phyloP scores from a whole-genome alignment of 441 rosid genomes.

The Geranium incanum region DNA sequence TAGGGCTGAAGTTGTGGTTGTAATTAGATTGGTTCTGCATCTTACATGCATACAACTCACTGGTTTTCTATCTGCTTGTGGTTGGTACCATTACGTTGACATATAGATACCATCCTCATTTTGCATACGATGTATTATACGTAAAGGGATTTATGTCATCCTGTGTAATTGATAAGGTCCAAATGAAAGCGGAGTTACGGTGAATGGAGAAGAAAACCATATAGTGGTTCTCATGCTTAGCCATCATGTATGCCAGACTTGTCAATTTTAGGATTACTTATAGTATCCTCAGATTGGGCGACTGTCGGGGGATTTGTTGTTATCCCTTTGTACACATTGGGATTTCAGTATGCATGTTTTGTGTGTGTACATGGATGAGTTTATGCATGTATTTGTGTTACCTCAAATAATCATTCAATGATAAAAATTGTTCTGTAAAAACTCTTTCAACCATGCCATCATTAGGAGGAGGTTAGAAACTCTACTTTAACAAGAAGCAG shows the following conservation, averaged over 20 bases:
- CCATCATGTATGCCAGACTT: neutral
- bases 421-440: neutral
- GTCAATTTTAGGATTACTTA: neutral
- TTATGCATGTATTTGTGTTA: neutral
- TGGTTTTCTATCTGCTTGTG: neutral
- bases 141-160: neutral
- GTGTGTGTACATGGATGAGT: neutral
- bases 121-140: neutral
- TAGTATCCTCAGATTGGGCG: conserved; percentile 1
- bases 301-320: neutral
- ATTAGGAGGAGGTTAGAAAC: neutral
- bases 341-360: neutral
- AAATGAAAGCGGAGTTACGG: neutral
- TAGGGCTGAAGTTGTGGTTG: conserved; percentile 1
- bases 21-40: conserved; percentile 7
- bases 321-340: neutral
- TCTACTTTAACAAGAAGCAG: neutral
- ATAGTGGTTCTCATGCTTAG: neutral
- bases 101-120: neutral
- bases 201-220: neutral
- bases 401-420: neutral
- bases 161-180: conserved; percentile 1
- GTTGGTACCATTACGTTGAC: neutral
- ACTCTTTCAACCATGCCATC: neutral
- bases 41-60: neutral